Evolutionary conservation across 495 filamentous ascomycete species (phyloP).

Genomic region (Penicillium angulare): DNA sequence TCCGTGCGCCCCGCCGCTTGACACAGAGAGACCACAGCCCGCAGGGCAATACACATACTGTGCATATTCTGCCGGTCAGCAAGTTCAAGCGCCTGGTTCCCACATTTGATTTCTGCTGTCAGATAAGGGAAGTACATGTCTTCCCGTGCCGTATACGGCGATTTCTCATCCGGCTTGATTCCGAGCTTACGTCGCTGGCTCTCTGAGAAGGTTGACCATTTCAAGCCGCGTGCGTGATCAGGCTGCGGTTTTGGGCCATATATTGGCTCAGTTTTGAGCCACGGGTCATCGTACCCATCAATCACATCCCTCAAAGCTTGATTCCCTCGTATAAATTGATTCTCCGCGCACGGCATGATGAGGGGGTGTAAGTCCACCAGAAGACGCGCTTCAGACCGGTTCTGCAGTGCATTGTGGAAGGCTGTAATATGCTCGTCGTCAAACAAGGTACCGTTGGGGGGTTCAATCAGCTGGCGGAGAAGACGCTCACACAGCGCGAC

Average conservation of each 20-base stretch:
- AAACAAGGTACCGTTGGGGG: not conserved
- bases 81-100: slow-evolving; percentile 30
- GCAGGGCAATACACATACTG: slow-evolving; percentile 30
- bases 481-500: slow-evolving; percentile 5
- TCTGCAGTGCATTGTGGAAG: not conserved
- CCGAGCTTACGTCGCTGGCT: no score
- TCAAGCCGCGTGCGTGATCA: slow-evolving; percentile 3
- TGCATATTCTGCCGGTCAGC: slow-evolving; percentile 39
- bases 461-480: not conserved
- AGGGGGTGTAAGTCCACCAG: slow-evolving; percentile 3
- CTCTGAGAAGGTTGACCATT: slow-evolving; percentile 3
- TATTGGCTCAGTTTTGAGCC: slow-evolving; percentile 5
- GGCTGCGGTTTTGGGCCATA: slow-evolving; percentile 5
- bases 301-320: slow-evolving; percentile 2
- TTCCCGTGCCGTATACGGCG: no score
- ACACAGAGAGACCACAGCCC: slow-evolving; percentile 24
- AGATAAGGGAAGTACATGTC: no score
- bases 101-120: no score
- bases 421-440: not conserved
- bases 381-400: no score
- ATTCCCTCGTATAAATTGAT: slow-evolving; percentile 2
- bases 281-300: slow-evolving; percentile 6
- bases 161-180: no score
- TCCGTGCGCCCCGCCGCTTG: slow-evolving; percentile 12
- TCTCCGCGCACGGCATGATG: slow-evolving; percentile 5